phyloP scores from a whole-genome alignment of 345 rosid genomes.

The Aquilaria malaccensis region DNA sequence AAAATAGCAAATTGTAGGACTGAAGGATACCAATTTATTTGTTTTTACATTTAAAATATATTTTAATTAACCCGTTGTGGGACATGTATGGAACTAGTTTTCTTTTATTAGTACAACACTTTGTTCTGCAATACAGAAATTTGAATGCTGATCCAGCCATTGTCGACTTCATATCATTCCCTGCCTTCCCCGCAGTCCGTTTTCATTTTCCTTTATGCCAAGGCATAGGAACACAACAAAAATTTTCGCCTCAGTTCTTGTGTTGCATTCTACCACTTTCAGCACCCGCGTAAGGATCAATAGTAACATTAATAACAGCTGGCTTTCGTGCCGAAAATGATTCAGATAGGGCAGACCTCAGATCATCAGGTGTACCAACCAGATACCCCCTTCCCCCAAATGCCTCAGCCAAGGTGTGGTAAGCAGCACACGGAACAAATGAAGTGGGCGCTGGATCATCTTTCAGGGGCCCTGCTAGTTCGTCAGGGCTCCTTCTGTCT shows the following conservation, averaged over 20 bases:
- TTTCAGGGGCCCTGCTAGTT: conserved; percentile 70
- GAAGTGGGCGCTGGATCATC: conserved; percentile 98
- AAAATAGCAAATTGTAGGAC: no score
- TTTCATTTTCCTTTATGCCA: no score
- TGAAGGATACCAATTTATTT: no score
- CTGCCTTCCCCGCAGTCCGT: no score
- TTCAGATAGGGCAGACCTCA: conserved; percentile 64
- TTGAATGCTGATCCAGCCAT: no score
- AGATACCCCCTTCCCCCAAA: conserved; percentile 91
- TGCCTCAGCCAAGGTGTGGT: conserved; percentile 75
- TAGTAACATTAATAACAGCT: conserved; percentile 65
- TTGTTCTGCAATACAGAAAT: no score
- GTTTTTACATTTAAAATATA: no score
- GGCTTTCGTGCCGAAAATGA: conserved; percentile 76
- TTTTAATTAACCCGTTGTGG: no score
- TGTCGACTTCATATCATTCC: no score
- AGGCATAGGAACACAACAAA: no score
- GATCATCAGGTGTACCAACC: conserved; percentile 80
- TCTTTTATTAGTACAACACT: no score
- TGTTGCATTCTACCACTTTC: conserved; percentile 96
- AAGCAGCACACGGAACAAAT: conserved; percentile 83
- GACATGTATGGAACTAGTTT: no score
- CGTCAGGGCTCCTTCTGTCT: conserved; percentile 82
- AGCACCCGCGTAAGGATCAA: conserved; percentile 93
- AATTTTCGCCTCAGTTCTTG: conserved; percentile 52